phyloP scores from a whole-genome alignment of 176 grass and related monocot species.

The Phoenix roebelenii region DNA sequence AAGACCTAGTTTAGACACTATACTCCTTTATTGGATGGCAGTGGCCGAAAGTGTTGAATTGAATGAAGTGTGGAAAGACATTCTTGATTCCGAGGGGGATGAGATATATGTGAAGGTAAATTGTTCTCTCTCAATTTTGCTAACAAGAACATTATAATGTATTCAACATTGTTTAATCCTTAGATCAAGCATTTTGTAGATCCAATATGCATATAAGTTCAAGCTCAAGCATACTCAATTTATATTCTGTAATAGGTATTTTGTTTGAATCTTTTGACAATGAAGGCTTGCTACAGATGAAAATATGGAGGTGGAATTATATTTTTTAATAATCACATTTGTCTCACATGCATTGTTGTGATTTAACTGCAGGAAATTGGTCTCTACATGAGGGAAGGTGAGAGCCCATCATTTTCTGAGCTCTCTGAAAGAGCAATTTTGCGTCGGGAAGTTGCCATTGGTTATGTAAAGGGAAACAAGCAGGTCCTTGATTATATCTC shows the following conservation, averaged over 20 bases:
- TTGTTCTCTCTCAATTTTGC: neutral
- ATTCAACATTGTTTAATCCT: too few species aligned
- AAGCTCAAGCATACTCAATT: too few species aligned
- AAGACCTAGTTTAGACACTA: neutral
- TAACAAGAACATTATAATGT: too few species aligned
- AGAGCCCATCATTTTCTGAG: conserved; percentile 72
- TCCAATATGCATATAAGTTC: too few species aligned
- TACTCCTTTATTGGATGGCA: conserved; percentile 22
- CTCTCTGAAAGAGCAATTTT: conserved; percentile 87
- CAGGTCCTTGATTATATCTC: conserved; percentile 34
- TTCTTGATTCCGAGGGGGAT: conserved; percentile 85
- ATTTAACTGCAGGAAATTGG: conserved; percentile 49
- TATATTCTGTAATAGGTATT: too few species aligned
- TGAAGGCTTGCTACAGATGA: too few species aligned
- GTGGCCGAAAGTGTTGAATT: conserved; percentile 76
- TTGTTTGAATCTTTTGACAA: too few species aligned
- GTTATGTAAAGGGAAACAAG: conserved; percentile 68
- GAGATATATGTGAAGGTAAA: conserved; percentile 98
- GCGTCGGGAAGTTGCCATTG: conserved; percentile 87
- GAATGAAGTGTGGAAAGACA: conserved; percentile 94
- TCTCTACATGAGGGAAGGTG: conserved; percentile 80
- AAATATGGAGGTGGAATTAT: too few species aligned
- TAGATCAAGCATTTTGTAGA: too few species aligned
- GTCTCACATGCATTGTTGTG: too few species aligned
- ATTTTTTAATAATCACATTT: too few species aligned